These are phyloP conservation scores for Verticillium longisporum DNA, from an alignment of 2,329 filamentous ascomycete genomes.

Conservation along the genomic window DNA sequence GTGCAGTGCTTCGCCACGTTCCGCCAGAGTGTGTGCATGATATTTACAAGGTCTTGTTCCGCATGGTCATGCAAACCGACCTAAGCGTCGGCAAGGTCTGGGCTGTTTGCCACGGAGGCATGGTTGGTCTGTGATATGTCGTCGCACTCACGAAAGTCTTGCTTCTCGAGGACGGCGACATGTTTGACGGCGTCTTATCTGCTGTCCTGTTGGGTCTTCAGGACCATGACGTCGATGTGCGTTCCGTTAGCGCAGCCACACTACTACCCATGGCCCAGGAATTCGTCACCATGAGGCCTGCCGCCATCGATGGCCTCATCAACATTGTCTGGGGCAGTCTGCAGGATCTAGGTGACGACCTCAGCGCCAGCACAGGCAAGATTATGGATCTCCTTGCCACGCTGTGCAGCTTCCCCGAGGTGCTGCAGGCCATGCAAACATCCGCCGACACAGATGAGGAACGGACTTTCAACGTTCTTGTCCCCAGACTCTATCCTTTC, in stretches of 20 bases:
- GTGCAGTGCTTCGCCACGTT: slow-evolving; percentile 80
- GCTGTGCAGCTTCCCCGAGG: slow-evolving; percentile 88
- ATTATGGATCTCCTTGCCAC: slow-evolving; percentile 98
- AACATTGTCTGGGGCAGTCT: slow-evolving; percentile 97
- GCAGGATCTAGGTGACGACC: slow-evolving; percentile 91
- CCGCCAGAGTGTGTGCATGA: slow-evolving; percentile 71
- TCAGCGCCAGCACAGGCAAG: slow-evolving; percentile 93
- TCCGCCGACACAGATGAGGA: slow-evolving; percentile 79
- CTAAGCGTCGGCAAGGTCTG: slow-evolving; percentile 71
- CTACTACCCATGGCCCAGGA: slow-evolving; percentile 93
- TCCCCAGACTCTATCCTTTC: slow-evolving; percentile 93
- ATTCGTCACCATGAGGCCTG: slow-evolving; percentile 78
- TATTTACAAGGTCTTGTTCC: slow-evolving; percentile 77
- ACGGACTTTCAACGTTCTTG: slow-evolving; percentile 84
- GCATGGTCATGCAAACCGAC: slow-evolving; percentile 88
- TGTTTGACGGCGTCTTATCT: slow-evolving; percentile 88
- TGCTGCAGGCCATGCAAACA: slow-evolving; percentile 86
- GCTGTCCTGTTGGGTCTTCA: slow-evolving; percentile 93
- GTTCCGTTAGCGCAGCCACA: slow-evolving; percentile 95
- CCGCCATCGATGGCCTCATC: slow-evolving; percentile 73
- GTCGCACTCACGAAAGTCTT: slow-evolving; percentile 93
- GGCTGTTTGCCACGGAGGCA: slow-evolving; percentile 95
- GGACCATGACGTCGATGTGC: slow-evolving; percentile 89
- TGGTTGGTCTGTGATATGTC: slow-evolving; percentile 92
- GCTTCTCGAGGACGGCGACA: slow-evolving; percentile 70